phyloP scores from a whole-genome alignment of 306 rosid species.

The Macrotyloma uniflorum region DNA sequence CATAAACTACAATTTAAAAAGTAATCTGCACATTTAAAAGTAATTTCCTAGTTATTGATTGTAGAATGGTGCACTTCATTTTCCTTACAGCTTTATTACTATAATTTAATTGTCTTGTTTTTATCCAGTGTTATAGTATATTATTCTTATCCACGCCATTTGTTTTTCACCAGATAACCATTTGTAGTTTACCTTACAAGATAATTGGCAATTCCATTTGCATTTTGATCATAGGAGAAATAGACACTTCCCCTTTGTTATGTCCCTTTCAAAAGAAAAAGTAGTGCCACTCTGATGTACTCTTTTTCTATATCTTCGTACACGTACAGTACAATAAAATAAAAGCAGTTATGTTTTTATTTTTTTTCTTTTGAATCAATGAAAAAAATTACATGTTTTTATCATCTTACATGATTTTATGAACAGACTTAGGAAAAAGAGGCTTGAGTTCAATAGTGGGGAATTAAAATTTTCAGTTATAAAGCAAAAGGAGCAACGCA shows the following conservation, averaged over 20 bases:
- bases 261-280: background rate
- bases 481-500: no score
- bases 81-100: background rate
- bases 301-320: background rate
- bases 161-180: background rate
- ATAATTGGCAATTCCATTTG: conserved; percentile 9
- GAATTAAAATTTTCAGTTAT: no score
- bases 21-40: background rate
- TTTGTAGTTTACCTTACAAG: background rate
- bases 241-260: background rate
- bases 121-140: background rate
- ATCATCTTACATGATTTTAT: no score
- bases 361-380: background rate
- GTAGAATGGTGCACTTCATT: background rate
- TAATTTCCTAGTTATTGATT: background rate
- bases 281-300: background rate
- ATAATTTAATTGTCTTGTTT: background rate
- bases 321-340: background rate
- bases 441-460: no score
- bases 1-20: background rate
- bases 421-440: no score
- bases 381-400: background rate
- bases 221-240: background rate
- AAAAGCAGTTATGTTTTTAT: background rate
- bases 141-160: background rate